phyloP scores from a whole-genome alignment of 2,329 filamentous ascomycete genomes.

The Pseudogymnoascus sp. region DNA sequence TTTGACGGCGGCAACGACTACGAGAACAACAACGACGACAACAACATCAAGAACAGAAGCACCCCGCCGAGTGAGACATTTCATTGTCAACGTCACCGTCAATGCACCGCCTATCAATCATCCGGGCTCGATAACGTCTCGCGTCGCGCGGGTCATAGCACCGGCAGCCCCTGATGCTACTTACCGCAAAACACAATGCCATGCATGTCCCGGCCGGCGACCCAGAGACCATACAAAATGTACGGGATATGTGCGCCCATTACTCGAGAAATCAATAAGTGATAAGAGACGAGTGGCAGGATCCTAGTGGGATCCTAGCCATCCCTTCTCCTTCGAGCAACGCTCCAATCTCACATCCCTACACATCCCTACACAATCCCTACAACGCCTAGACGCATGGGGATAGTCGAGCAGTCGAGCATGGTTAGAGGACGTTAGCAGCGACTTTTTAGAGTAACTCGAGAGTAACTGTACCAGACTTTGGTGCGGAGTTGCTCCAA shows the following conservation, averaged over 20 bases:
- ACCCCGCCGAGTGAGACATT: neutral
- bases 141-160: neutral
- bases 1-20: neutral
- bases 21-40: neutral
- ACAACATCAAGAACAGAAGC: neutral
- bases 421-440: neutral
- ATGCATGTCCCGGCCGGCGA: neutral
- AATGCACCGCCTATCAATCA: neutral
- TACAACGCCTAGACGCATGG: neutral
- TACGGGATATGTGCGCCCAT: neutral
- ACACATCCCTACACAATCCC: neutral
- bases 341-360: neutral
- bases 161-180: neutral
- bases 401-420: neutral
- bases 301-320: neutral
- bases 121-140: neutral
- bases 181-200: neutral
- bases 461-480: neutral
- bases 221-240: neutral
- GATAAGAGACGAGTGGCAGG: neutral
- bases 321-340: neutral
- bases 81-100: neutral
- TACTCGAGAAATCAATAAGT: slow-evolving; percentile 3
- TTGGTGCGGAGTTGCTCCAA: neutral
- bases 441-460: too few relatives aligned